phyloP scores from a whole-genome alignment of 768 basidiomycete species.

The Naganishia kalamii region DNA sequence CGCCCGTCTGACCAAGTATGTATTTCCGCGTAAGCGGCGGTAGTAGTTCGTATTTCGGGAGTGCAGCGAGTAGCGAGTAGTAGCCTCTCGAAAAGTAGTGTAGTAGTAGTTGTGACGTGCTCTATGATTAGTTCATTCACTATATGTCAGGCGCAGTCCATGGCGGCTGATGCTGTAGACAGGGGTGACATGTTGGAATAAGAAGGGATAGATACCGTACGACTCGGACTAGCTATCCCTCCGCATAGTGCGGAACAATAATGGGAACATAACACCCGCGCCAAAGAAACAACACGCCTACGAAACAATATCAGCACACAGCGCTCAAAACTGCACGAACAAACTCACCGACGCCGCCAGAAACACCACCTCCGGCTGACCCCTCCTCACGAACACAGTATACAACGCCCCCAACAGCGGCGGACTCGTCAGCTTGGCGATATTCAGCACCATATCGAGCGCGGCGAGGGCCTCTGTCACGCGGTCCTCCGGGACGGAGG shows the following conservation, averaged over 20 bases:
- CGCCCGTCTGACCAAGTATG: too few species aligned
- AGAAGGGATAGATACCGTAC: too few species aligned
- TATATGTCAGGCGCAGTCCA: too few species aligned
- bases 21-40: too few species aligned
- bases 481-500: slow-evolving; percentile 31
- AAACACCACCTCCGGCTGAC: slow-evolving; percentile 35
- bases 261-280: slow-evolving; percentile 21
- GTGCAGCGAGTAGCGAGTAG: too few species aligned
- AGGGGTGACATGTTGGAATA: too few species aligned
- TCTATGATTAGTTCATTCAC: too few species aligned
- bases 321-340: neutral
- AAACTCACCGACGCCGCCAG: slow-evolving; percentile 36
- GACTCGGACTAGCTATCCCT: neutral
- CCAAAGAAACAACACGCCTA: slow-evolving; percentile 28
- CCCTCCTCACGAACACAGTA: slow-evolving; percentile 34
- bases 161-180: too few species aligned
- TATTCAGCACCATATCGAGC: slow-evolving; percentile 38
- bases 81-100: too few species aligned
- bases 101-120: too few species aligned
- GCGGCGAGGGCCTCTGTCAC: slow-evolving; percentile 37
- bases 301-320: neutral
- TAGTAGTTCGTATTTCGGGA: too few species aligned
- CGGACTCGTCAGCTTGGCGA: slow-evolving; percentile 33
- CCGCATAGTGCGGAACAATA: slow-evolving; percentile 17
- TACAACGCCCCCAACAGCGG: slow-evolving; percentile 35